Evolutionary conservation across 176 grass and related monocot species (phyloP).

Genomic region (Bolboschoenus planiculmis): DNA sequence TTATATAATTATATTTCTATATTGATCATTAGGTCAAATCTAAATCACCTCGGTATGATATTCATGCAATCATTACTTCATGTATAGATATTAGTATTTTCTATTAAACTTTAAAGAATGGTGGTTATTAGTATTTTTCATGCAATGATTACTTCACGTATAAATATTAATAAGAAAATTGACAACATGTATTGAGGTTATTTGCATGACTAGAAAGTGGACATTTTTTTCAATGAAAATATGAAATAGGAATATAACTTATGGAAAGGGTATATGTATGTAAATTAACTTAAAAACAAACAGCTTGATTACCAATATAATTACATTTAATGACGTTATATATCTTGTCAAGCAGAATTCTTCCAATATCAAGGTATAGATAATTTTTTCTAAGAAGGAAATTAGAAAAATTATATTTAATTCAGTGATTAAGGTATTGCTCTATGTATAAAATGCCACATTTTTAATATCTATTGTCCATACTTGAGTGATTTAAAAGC

Average conservation of each 20-base stretch:
- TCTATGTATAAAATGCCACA: background rate
- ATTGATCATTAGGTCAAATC: background rate
- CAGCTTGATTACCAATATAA: background rate
- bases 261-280: background rate
- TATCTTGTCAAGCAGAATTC: no score
- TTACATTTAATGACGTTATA: background rate
- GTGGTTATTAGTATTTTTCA: background rate
- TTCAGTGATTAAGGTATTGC: background rate
- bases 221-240: background rate
- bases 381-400: no score
- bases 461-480: background rate
- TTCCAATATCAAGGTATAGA: background rate
- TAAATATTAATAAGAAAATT: background rate
- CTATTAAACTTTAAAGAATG: background rate
- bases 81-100: no score
- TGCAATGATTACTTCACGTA: slow-evolving; percentile 4
- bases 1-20: background rate
- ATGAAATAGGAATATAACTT: background rate
- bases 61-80: no score
- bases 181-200: background rate
- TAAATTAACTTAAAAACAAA: background rate
- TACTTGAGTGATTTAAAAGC: background rate
- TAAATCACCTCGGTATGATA: background rate
- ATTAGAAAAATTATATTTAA: background rate
- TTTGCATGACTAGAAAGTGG: background rate